These are phyloP conservation scores for Cercospora janseana DNA, from an alignment of 2,329 filamentous ascomycete genomes.

Conservation along the genomic window DNA sequence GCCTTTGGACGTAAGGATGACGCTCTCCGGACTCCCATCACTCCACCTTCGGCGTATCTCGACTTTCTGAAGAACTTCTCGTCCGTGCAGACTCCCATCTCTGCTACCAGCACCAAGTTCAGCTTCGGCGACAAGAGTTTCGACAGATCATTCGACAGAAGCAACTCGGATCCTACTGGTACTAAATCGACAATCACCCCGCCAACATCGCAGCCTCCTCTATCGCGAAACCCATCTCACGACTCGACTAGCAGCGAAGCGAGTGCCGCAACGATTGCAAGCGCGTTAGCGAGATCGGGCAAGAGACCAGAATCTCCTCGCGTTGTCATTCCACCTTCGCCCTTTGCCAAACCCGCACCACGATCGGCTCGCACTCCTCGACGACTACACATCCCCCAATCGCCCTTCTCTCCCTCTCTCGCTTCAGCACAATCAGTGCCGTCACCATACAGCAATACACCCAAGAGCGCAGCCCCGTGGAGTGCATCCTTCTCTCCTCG, in stretches of 20 bases:
- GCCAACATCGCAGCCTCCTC: constrained; percentile 34
- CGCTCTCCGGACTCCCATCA: constrained; percentile 78
- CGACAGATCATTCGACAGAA: constrained; percentile 29
- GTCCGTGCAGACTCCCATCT: constrained; percentile 66
- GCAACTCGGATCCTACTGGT: constrained; percentile 26
- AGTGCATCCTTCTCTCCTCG: constrained; percentile 60
- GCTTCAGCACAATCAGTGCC: constrained; percentile 43
- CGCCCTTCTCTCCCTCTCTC: constrained; percentile 61
- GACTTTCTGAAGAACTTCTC: constrained; percentile 87
- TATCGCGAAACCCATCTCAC: constrained; percentile 40
- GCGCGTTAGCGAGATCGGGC: constrained; percentile 17
- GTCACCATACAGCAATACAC: constrained; percentile 66
- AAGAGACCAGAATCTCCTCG: constrained; percentile 40
- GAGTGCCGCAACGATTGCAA: constrained; percentile 25
- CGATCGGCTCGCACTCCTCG: constrained; percentile 60
- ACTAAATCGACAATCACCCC: constrained; percentile 37
- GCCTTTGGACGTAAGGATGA: constrained; percentile 67
- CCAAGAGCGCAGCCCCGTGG: constrained; percentile 38
- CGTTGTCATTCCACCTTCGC: constrained; percentile 45
- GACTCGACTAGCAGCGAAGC: constrained; percentile 26
- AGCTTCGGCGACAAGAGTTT: constrained; percentile 46
- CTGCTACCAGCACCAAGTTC: constrained; percentile 56
- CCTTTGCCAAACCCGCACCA: constrained; percentile 53
- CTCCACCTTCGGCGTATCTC: constrained; percentile 82
- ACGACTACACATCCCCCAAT: constrained; percentile 73